Evolutionary conservation across 2,329 filamentous ascomycete genomes (phyloP), one percentile per base, ranked within the genome.

Genomic region (Penicillium digitatum): DNA sequence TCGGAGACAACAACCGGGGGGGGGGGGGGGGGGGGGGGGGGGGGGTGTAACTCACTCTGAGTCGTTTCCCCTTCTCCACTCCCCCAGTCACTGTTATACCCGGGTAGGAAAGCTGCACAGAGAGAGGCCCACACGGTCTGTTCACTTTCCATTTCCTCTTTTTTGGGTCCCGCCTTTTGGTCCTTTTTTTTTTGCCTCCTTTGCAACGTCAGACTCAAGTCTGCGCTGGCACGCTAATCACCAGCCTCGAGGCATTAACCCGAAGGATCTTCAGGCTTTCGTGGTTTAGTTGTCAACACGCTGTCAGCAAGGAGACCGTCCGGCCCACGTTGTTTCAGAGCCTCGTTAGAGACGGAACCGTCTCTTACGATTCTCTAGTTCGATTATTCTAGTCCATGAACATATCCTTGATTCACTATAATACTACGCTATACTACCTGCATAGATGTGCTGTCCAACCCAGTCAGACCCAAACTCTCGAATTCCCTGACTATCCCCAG

Each of bases 1-100:
- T 85, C 81, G 31, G 81, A 55, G 54, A 62, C 62, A 46, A 49
- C 52, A 44, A 54, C 52, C 52, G 54, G 62, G 35, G n/a, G n/a
- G n/a, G n/a, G n/a, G n/a, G n/a, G n/a, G n/a, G n/a, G n/a, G n/a
- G n/a, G n/a, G n/a, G n/a, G n/a, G n/a, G n/a, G n/a, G n/a, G n/a
- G n/a, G n/a, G 59, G 35, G 29, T 27, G 26, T 42, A 44, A 44
- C 16, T 37, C 27, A 32, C 44, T 38, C 8, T 34, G 6, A 43
- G 29, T 51, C 27, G 37, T 34, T 29, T 35, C 39, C 38, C 48
- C 29, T 22, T 52, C 49, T 52, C 49, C 42, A 47, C 44, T 40
- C 48, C 53, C 47, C 53, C 42, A 45, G 47, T 44, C 40, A 37
- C n/a, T 49, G 12, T 51, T 51, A 38, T 45, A 55, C 53, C 53